Percentiles rank a stretch among this genome's conserved stretches.
phyloP scores from a whole-genome alignment of 371 early-diverging fungal genomes.

The Saksenaea oblongispora region DNA sequence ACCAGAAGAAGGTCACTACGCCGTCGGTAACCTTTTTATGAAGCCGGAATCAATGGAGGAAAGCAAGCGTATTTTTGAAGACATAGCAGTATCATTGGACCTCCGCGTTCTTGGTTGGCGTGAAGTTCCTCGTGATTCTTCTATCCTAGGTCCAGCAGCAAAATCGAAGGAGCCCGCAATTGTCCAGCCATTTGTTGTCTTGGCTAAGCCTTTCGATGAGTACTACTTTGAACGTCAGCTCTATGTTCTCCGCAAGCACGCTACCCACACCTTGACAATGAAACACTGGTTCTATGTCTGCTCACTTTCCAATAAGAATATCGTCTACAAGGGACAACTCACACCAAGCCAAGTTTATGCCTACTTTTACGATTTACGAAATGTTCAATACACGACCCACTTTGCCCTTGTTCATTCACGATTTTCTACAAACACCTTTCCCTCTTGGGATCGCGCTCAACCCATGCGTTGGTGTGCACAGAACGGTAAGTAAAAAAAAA shows the following conservation, averaged over 20 bases:
- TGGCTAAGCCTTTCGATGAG: constrained; percentile 61
- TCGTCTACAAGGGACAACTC: constrained; percentile 95
- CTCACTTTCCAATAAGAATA: constrained; percentile 89
- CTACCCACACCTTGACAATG: constrained; percentile 77
- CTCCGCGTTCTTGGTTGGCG: constrained; percentile 91
- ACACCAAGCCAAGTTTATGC: constrained; percentile 92
- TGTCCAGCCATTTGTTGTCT: constrained; percentile 88
- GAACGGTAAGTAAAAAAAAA: constrained; percentile 72
- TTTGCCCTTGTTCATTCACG: constrained; percentile 97
- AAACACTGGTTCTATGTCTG: constrained; percentile 95
- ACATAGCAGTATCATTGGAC: constrained; percentile 66
- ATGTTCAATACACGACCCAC: constrained; percentile 79
- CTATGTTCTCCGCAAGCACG: constrained; percentile 87
- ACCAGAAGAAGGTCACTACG: constrained; percentile 84
- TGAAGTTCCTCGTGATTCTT: constrained; percentile 79
- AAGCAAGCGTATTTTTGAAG: constrained; percentile 76
- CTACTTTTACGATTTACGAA: constrained; percentile 88
- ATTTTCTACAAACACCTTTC: constrained; percentile 98
- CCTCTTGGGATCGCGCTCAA: constrained; percentile 97
- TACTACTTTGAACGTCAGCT: constrained; percentile 84
- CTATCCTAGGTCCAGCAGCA: constrained; percentile 88
- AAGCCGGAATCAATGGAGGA: constrained; percentile 65
- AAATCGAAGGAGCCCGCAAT: constrained; percentile 92
- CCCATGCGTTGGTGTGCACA: constrained; percentile 97
- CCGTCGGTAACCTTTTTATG: constrained; percentile 93